These are phyloP conservation scores for Hemileccinum impolitum DNA, from an alignment of 768 basidiomycete genomes.

Conservation along the genomic window DNA sequence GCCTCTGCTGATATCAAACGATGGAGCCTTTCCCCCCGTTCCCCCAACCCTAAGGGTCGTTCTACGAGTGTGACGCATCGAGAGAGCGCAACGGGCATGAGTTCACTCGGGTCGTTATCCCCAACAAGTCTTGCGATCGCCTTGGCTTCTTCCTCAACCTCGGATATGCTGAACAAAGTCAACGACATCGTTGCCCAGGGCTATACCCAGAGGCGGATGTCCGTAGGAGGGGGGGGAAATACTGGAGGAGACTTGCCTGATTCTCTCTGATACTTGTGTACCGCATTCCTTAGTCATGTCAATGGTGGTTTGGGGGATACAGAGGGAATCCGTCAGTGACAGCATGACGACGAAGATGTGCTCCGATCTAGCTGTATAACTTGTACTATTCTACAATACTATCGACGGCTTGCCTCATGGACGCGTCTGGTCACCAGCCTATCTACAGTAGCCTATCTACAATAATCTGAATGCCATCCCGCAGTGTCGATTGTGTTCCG, in stretches of 20 bases:
- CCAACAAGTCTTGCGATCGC: constrained; percentile 22
- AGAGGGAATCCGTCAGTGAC: too few relatives aligned
- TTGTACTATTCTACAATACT: not conserved
- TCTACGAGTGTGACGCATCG: not conserved
- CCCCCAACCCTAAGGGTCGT: constrained; percentile 7
- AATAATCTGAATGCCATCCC: too few relatives aligned
- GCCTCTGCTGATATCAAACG: not conserved
- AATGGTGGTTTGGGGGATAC: too few relatives aligned
- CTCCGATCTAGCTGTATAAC: constrained; percentile 1
- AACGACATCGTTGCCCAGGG: constrained; percentile 37
- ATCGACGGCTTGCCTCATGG: too few relatives aligned
- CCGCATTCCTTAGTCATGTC: too few relatives aligned
- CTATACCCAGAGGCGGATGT: constrained; percentile 25
- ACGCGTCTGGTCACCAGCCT: too few relatives aligned
- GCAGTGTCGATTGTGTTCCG: too few relatives aligned
- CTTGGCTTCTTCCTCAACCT: constrained; percentile 21
- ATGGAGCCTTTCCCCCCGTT: constrained; percentile 6
- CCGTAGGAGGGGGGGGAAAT: not conserved
- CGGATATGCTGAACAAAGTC: constrained; percentile 31
- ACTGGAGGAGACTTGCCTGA: not conserved
- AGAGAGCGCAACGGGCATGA: constrained; percentile 7
- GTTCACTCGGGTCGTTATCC: constrained; percentile 19
- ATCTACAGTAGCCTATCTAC: too few relatives aligned
- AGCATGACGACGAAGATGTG: not conserved
- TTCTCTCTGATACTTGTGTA: not conserved